Evolutionary conservation across 2,329 filamentous ascomycete genomes (phyloP), one percentile per base, ranked within the genome.

Genomic region (Fusarium oligoseptatum): DNA sequence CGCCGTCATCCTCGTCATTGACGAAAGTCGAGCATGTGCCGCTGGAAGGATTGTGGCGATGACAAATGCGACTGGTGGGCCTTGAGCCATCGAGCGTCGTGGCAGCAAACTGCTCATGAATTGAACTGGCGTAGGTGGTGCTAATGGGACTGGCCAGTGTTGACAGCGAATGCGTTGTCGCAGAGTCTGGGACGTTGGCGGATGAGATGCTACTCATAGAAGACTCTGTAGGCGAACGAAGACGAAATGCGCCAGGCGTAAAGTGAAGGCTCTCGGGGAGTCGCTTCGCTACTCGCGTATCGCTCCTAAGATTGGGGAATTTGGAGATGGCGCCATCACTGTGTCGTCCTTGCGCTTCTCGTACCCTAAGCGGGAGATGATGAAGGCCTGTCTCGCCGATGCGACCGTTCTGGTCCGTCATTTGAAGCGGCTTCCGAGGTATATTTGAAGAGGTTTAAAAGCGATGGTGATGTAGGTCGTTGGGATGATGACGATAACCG

Each of bases 1-100:
- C 71, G 27, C 73, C 73, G 4, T 83, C 81, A 39, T 82, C 81
- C 9, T 83, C 81, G 36, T 83, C 81, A 41, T 83, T 83, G 43
- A 83, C 80, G 70, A 82, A 83, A 0, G 83, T 84, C 15, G 82
- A 84, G 32, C 82, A 83, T 4, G 83, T 84, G 2, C 80, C 82
- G 24, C 64, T 83, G 0, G 81, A 83, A 0, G 80, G 78, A 15
- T 79, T 76, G 41, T 82, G 80, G 4, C 82, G 76, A 76, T 83
- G 82, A 45, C 78, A 77, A 62, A 80, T 77, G 20, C 79, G 76
- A 67, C 80, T 79, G 7, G 72, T 50, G 6, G 80, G 74, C 1
- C 76, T 71, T n/a, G 81, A 79, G 1, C 66, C 73, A 10, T 75
- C 72, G 2, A 80, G 56, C 1, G 73, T 73, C 20, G 80, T 65